Conservation (phyloP, 2,329 filamentous ascomycete species). For the Colletotrichum karsti region DNA sequence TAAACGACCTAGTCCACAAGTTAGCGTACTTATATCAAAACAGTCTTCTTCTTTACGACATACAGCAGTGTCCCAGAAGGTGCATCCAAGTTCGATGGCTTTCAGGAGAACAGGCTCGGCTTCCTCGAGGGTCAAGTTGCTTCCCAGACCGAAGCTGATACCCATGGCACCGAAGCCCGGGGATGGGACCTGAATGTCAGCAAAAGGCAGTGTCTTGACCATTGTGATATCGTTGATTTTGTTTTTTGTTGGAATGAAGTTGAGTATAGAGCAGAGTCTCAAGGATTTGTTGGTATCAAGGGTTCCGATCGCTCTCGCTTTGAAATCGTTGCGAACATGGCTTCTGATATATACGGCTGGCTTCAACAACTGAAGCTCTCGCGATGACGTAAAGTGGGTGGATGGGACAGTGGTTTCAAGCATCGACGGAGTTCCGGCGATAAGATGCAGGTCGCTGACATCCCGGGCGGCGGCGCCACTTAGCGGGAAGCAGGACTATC, state of each 20-base stretch:
- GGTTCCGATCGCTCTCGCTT: too few relatives aligned
- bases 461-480: not conserved
- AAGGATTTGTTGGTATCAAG: too few relatives aligned
- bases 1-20: conserved; percentile 49
- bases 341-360: not conserved
- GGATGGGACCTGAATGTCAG: conserved; percentile 44
- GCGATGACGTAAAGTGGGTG: not conserved
- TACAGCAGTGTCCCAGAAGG: conserved; percentile 56
- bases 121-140: conserved; percentile 49
- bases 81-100: conserved; percentile 55
- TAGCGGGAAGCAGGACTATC: not conserved
- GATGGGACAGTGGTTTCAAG: not conserved
- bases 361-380: not conserved
- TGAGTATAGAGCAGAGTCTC: not conserved
- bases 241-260: not conserved
- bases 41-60: conserved; percentile 27
- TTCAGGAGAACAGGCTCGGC: conserved; percentile 59
- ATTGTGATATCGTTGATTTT: conserved; percentile 30
- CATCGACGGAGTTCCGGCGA: not conserved
- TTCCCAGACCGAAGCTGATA: conserved; percentile 51
- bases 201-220: conserved; percentile 51
- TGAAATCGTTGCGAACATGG: not conserved
- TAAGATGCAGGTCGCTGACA: conserved; percentile 9
- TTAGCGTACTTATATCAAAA: not conserved
- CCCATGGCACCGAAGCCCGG: conserved; percentile 62